These are phyloP conservation scores for Bryum argenteum DNA, from an alignment of 225 moss, liverwort and hornwort genomes.

Conservation along the genomic window DNA sequence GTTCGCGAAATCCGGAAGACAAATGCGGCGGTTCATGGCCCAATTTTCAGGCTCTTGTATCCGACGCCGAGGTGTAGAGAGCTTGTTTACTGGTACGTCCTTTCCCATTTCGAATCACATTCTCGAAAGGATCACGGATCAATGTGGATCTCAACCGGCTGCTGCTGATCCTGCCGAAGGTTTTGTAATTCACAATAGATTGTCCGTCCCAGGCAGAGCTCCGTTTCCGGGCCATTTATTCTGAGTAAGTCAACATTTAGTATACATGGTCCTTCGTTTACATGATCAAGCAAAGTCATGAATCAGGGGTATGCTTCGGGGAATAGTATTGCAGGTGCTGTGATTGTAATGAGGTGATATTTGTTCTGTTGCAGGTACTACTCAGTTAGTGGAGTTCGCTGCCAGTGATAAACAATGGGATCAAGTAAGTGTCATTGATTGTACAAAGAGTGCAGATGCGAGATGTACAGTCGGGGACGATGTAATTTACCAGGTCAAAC, in stretches of 20 bases:
- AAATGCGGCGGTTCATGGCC: conserved; percentile 24
- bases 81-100: conserved; percentile 28
- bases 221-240: no score
- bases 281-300: no score
- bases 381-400: conserved; percentile 12
- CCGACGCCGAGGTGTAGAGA: conserved; percentile 15
- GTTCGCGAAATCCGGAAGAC: conserved; percentile 24
- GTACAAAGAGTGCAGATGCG: conserved; percentile 28
- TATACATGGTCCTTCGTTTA: no score
- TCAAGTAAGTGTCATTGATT: conserved; percentile 23
- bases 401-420: conserved; percentile 22
- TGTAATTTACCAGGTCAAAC: conserved; percentile 42
- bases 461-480: conserved; percentile 34
- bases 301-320: no score
- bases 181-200: no score
- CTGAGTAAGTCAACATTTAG: no score
- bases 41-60: conserved; percentile 36
- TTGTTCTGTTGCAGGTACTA: conserved; percentile 28
- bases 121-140: no score
- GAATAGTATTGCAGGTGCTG: not conserved
- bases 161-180: no score
- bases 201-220: no score
- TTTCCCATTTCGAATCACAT: not conserved
- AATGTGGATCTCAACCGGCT: no score
- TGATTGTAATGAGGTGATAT: not conserved